Conservation (phyloP, 2,329 filamentous ascomycete genomes). For the Biscogniauxia sp. region DNA sequence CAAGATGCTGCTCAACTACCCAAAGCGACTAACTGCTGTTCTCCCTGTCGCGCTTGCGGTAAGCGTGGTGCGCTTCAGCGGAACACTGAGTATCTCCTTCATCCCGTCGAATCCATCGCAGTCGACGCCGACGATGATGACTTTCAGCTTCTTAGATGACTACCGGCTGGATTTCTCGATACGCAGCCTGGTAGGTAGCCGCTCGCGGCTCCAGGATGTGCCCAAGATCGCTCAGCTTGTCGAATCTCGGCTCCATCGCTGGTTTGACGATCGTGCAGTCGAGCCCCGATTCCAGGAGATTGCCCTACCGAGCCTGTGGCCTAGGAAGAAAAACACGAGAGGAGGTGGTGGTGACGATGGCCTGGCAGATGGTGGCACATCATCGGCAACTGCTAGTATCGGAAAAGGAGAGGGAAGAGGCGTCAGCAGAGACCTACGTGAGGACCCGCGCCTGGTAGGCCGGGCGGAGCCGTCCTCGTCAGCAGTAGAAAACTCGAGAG, state of each 20-base stretch:
- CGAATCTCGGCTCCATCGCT: conserved; percentile 74
- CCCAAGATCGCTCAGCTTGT: conserved; percentile 86
- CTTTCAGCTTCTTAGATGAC: conserved; percentile 90
- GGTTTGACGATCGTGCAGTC: conserved; percentile 85
- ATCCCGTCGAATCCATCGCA: conserved; percentile 72
- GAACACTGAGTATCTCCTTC: conserved; percentile 89
- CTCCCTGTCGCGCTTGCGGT: conserved; percentile 90
- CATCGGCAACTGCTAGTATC: conserved; percentile 42
- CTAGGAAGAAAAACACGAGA: conserved; percentile 77
- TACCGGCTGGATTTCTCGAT: conserved; percentile 83
- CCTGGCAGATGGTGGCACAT: conserved; percentile 41
- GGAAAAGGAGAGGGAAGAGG: conserved; percentile 55
- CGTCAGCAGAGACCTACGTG: conserved; percentile 46
- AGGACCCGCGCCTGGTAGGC: conserved; percentile 48
- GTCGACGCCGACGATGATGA: conserved; percentile 79
- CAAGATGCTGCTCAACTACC: conserved; percentile 90
- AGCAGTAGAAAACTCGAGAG: conserved; percentile 17
- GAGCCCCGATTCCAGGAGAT: conserved; percentile 87
- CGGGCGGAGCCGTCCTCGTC: conserved; percentile 41
- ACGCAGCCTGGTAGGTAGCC: conserved; percentile 73
- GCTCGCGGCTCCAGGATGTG: conserved; percentile 79
- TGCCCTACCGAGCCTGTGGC: conserved; percentile 78
- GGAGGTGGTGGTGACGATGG: conserved; percentile 58
- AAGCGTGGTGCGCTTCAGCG: conserved; percentile 89
- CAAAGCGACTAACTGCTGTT: conserved; percentile 82